Conservation (phyloP, 169 alveolate species). For the Plasmodium ovale region DNA sequence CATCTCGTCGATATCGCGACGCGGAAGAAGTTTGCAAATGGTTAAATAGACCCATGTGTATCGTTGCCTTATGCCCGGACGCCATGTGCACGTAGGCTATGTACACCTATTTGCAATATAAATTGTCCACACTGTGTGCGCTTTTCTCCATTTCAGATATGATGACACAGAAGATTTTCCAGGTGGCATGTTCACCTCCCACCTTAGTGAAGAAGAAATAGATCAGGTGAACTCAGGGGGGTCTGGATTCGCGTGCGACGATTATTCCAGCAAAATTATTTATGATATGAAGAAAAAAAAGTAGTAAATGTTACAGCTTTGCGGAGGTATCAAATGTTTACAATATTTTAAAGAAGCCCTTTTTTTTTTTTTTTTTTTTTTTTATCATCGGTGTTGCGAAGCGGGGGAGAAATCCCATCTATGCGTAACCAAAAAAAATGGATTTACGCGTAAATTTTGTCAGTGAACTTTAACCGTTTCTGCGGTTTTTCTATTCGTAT, state of each 20-base stretch:
- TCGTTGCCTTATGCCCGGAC: neutral
- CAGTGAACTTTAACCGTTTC: too few species aligned
- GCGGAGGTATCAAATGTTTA: too few species aligned
- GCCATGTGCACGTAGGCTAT: neutral
- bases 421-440: too few species aligned
- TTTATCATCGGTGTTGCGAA: too few species aligned
- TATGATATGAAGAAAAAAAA: neutral
- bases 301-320: too few species aligned
- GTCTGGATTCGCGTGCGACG: neutral
- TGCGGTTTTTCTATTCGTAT: too few species aligned
- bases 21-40: neutral
- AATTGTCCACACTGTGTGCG: too few species aligned
- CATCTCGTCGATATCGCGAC: neutral
- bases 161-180: slow-evolving; percentile 18
- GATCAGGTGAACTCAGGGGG: slow-evolving; percentile 45
- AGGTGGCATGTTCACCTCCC: neutral
- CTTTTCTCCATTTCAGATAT: slow-evolving; percentile 28
- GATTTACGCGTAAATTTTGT: too few species aligned
- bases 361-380: too few species aligned
- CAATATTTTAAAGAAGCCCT: too few species aligned
- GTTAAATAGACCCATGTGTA: neutral
- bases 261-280: slow-evolving; percentile 21
- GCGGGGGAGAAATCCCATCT: too few species aligned
- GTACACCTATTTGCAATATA: neutral
- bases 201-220: slow-evolving; percentile 50